Evolutionary conservation across 208 protist genomes (phyloP), one percentile per base, ranked within the genome.

Genomic region (Spongospora subterranea): DNA sequence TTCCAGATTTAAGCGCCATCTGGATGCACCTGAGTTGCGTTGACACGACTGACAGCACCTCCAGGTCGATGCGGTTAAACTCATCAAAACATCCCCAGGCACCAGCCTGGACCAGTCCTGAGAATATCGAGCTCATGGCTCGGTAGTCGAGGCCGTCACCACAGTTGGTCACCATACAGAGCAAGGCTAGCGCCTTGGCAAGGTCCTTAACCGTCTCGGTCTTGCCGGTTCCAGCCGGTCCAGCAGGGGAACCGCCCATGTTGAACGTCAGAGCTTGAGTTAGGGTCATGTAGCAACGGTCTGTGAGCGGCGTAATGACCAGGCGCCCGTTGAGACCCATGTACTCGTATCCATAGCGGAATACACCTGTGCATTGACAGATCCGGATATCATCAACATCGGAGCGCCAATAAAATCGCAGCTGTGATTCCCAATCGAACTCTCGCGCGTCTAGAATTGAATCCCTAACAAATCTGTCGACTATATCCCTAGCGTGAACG

Each of bases 11-110:
- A 46, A 99, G 93, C 0, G 97, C 98, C 17, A 95, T 94, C 93
- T 99, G 98, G 91, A 99, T 99, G 32, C 95, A 97, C 90, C 98
- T 97, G 90, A 99, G 95, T 94, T 99, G 98, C 92, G 97, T 96
- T 24, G 98, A 98, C 76, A 99, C 97, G 50, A 99, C 98, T 0
- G 98, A 99, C 32, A 99, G 96, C 88, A 99, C 98, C n/a, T 97
- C 97, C 35, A 98, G 94, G 88, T 99, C 97, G 92, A 99, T 99
- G 53, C 98, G 96, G 93, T 99, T 99, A 94, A 99, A 99, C 95
- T 99, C 98, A 94, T 99, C 98, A 94, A 99, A 99, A 95, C 98
- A 99, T 82, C 98, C 98, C 97, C 97, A 99, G 40, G 97, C 98
- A 77, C 98, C 98, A 0, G 95, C 94, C 94, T 99, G 98, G 41